phyloP scores from a whole-genome alignment of 306 rosid species.

The Herpetospermum pedunculosum region DNA sequence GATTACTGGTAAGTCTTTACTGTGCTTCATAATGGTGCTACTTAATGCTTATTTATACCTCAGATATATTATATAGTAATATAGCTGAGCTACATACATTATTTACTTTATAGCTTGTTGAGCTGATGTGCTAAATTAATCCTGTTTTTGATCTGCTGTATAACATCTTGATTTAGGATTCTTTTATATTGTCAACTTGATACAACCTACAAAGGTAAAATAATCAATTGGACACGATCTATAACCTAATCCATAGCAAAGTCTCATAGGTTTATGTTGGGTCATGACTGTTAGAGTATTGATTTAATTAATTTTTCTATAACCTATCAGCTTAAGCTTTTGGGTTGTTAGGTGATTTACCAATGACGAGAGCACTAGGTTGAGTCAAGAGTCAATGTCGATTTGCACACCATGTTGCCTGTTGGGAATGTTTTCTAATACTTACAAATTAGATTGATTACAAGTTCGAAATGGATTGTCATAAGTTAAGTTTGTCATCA shows the following conservation, averaged over 20 bases:
- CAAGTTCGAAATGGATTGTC: background rate
- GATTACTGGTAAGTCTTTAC: conserved; percentile 52
- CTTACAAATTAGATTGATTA: no score
- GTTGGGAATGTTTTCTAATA: no score
- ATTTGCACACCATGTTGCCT: no score
- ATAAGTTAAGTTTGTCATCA: background rate
- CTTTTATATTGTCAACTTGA: background rate
- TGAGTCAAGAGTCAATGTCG: no score
- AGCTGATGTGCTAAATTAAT: background rate
- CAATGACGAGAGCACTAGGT: no score
- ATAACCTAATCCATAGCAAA: no score
- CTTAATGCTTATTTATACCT: background rate
- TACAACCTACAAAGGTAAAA: background rate
- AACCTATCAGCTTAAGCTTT: no score
- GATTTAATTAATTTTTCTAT: no score
- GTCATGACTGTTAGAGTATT: no score
- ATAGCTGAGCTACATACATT: background rate
- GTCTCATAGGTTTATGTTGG: no score
- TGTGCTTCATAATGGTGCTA: background rate
- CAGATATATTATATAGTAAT: no score
- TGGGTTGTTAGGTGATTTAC: no score
- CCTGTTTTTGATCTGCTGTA: background rate
- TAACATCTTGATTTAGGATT: background rate
- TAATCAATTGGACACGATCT: background rate
- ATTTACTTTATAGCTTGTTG: background rate